phyloP scores from a whole-genome alignment of 495 filamentous ascomycete genomes.

The Penicillium maclennaniae region DNA sequence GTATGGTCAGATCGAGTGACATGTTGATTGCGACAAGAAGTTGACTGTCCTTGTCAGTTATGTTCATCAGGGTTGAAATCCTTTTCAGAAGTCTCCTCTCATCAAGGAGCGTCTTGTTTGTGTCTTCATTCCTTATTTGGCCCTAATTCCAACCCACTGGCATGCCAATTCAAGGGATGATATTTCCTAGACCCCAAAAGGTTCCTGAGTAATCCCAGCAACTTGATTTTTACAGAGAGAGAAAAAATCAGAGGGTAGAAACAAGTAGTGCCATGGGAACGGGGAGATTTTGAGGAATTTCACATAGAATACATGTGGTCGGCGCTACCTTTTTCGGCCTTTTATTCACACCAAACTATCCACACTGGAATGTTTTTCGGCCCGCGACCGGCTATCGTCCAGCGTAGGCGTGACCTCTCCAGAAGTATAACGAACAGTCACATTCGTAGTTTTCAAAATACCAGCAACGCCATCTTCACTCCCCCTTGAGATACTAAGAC shows the following conservation, averaged over 20 bases:
- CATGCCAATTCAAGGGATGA: not conserved
- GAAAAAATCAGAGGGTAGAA: not conserved
- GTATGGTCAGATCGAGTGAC: not conserved
- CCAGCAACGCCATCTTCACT: conserved; percentile 17
- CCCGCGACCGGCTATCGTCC: conserved; percentile 5
- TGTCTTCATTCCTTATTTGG: not conserved
- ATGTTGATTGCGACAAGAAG: not conserved
- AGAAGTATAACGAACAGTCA: conserved; percentile 19
- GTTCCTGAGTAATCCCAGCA: not conserved
- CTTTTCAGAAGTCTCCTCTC: no score
- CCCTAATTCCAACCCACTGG: not conserved
- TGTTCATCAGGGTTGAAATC: no score
- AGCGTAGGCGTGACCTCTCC: not conserved
- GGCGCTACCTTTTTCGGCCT: not conserved
- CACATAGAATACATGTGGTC: not conserved
- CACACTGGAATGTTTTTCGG: conserved; percentile 16
- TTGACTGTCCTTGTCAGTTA: not conserved
- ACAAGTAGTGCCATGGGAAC: not conserved
- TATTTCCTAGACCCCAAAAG: not conserved
- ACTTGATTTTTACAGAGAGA: not conserved
- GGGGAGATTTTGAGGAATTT: not conserved
- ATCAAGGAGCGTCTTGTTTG: not conserved
- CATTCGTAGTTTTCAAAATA: conserved; percentile 26
- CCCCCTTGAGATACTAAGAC: conserved; percentile 15
- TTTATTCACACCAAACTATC: conserved; percentile 23